Evolutionary conservation across 129 eudicot genomes (phyloP).

Genomic region (Lonicera japonica): DNA sequence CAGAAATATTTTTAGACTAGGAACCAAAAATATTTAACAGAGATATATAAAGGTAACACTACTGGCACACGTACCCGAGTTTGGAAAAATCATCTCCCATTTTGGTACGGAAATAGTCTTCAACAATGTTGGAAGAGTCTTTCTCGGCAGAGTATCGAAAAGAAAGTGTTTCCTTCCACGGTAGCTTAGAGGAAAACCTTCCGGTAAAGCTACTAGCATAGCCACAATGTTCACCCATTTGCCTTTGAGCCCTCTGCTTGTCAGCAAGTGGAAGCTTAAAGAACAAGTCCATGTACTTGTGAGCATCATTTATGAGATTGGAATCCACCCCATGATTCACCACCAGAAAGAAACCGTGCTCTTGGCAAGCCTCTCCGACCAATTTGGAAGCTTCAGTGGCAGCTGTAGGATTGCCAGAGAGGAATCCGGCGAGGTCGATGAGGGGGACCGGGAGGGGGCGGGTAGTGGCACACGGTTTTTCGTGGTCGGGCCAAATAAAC

Average conservation of each 20-base stretch:
- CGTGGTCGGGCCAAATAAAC: conserved; percentile 35
- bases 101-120: conserved; percentile 37
- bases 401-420: conserved; percentile 27
- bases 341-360: conserved; percentile 54
- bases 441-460: conserved; percentile 29
- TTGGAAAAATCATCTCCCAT: conserved; percentile 44
- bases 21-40: background rate
- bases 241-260: conserved; percentile 54
- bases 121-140: conserved; percentile 34
- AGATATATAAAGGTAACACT: too few species aligned
- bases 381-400: conserved; percentile 24
- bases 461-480: conserved; percentile 29
- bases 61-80: conserved; percentile 43
- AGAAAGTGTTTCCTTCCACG: conserved; percentile 74
- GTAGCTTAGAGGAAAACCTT: conserved; percentile 52
- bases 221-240: conserved; percentile 56
- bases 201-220: conserved; percentile 74
- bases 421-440: conserved; percentile 42
- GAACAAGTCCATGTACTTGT: conserved; percentile 38
- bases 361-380: conserved; percentile 43
- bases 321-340: conserved; percentile 46
- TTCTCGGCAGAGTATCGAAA: conserved; percentile 38
- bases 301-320: conserved; percentile 41
- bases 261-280: conserved; percentile 43
- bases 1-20: background rate